Evolutionary conservation across 2,329 filamentous ascomycete genomes (phyloP).

Genomic region (Arthrobotrys megalospora): DNA sequence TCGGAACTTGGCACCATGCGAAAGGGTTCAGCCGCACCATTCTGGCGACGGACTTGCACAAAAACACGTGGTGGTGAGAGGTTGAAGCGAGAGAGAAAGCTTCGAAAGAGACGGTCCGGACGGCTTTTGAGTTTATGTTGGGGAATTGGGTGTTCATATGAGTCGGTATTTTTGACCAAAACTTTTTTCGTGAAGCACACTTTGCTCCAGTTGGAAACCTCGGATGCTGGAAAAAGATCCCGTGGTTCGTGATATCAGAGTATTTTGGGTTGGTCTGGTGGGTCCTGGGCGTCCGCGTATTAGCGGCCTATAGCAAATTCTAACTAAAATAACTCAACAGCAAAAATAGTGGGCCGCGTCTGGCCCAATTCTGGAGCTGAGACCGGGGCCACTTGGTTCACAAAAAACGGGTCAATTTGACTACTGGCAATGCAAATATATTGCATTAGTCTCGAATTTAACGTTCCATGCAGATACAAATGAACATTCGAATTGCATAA

Average conservation of each 20-base stretch:
- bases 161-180: slow-evolving; percentile 17
- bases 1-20: slow-evolving; percentile 38
- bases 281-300: slow-evolving; percentile 5
- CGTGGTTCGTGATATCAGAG: background rate
- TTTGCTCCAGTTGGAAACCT: background rate
- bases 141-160: background rate
- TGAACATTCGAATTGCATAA: slow-evolving; percentile 30
- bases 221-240: background rate
- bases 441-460: slow-evolving; percentile 19
- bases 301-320: slow-evolving; percentile 14
- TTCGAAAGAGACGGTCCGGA: background rate
- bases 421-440: background rate
- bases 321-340: slow-evolving; percentile 17
- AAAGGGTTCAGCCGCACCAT: slow-evolving; percentile 8
- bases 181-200: background rate
- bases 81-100: background rate
- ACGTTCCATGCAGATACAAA: slow-evolving; percentile 5
- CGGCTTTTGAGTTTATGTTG: background rate
- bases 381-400: background rate
- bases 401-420: slow-evolving; percentile 2
- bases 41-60: slow-evolving; percentile 4
- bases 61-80: slow-evolving; percentile 28
- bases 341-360: slow-evolving; percentile 10
- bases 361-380: slow-evolving; percentile 9
- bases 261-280: slow-evolving; percentile 5